Base-by-base conservation (phyloP, 176 grass and related monocot genomes). In the Chloris gayana region DNA sequence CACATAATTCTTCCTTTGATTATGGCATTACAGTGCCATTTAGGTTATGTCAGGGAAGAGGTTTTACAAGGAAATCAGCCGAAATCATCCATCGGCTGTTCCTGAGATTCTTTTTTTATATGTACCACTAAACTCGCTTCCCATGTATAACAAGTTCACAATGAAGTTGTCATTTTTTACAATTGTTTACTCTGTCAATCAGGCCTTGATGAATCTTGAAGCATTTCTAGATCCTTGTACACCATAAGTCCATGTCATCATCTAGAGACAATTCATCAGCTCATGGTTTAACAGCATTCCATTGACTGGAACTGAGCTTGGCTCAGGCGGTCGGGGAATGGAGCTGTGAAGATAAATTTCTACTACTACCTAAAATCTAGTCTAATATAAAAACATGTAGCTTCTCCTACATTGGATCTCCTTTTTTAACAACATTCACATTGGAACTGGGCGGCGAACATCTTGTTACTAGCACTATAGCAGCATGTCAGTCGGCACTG, bases 21-120 rank as follows among this genome's bases (percentile, higher is more conserved):
- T 72, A 31, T 72, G 67, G 35, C 42, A n/a, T 26, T 38, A 35
- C 14, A 47, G 49, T 33, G 53, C 59, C 70, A 58, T 32, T 41
- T 78, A 51, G 29, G 27, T 51, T 22, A 25, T 6, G 5, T 81
- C 73, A 77, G 66, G 77, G 65, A 77, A 81, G 37, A 67, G 34
- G 9, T 5, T 68, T 1, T 72, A 6, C 35, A 39, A 71, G 58
- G 67, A 85, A 89, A 89, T 72, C 19, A 32, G 78, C 73, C 78
- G 72, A 38, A 73, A 67, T 85, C 73, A 73, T 65, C 64, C 38
- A 25, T 80, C 46, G 78, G 73, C 83, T 85, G 47, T 89, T 85
- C 71, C 37, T 66, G 15, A 57, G 21, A 5, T 54, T 33, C 15
- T 80, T 32, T 72, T 50, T 77, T 71, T 47, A n/a, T 37, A 27